phyloP scores from a whole-genome alignment of 75 land plant genomes.

The Pseudotsuga menziesii region DNA sequence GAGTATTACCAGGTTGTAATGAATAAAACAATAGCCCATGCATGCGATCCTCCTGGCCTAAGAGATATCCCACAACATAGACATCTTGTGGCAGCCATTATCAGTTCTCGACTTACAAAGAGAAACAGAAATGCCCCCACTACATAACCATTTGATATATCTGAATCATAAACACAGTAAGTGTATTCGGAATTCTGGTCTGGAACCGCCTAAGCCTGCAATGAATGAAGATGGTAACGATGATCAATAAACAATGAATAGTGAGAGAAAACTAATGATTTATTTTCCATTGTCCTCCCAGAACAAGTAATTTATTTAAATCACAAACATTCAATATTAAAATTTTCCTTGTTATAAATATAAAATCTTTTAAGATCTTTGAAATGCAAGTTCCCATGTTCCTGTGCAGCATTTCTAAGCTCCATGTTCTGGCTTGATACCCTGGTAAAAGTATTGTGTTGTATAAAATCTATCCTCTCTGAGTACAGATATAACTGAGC shows the following conservation, averaged over 20 bases:
- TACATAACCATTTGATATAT: constrained; percentile 83
- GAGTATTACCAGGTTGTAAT: constrained; percentile 20
- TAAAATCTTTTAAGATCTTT: not conserved
- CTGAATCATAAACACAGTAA: constrained; percentile 68
- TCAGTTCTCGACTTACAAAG: constrained; percentile 50
- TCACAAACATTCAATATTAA: not conserved
- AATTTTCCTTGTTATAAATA: not conserved
- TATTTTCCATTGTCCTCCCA: not conserved
- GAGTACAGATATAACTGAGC: too few relatives aligned
- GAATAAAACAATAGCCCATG: constrained; percentile 72
- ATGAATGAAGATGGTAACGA: not conserved
- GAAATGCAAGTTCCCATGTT: not conserved
- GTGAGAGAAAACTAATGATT: not conserved
- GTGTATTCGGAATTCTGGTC: constrained; percentile 23
- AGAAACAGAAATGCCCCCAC: constrained; percentile 76
- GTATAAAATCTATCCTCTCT: too few relatives aligned
- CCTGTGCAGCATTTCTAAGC: not conserved
- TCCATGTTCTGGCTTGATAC: not conserved
- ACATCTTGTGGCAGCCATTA: constrained; percentile 81
- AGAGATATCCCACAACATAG: constrained; percentile 83
- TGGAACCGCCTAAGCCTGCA: constrained; percentile 25
- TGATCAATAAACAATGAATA: not conserved
- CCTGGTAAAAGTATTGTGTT: not conserved
- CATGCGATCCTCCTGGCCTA: constrained; percentile 67
- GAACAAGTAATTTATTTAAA: not conserved